These are phyloP conservation scores for Bullera alba DNA, from an alignment of 768 basidiomycete species.

Conservation along the genomic window DNA sequence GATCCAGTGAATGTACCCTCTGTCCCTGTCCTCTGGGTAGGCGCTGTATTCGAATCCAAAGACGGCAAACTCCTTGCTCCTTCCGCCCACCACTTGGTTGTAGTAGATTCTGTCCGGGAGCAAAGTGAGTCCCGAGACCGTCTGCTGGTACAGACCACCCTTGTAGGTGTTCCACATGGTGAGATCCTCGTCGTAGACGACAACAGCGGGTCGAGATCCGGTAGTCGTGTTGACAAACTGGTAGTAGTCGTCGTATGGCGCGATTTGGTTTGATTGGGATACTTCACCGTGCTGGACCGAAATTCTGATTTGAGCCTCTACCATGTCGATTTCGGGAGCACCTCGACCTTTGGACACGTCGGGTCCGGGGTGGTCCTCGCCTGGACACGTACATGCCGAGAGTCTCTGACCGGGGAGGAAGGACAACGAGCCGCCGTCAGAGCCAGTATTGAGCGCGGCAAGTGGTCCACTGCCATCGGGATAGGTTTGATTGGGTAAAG, in stretches of 20 bases:
- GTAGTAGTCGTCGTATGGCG: slow-evolving; percentile 55
- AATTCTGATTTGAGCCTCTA: slow-evolving; percentile 76
- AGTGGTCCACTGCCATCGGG: slow-evolving; percentile 28
- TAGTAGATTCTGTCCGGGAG: slow-evolving; percentile 30
- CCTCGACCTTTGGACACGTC: slow-evolving; percentile 58
- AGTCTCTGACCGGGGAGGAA: slow-evolving; percentile 44
- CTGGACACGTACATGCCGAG: slow-evolving; percentile 77
- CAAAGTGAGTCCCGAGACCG: slow-evolving; percentile 54
- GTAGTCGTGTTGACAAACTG: slow-evolving; percentile 44
- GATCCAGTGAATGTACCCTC: slow-evolving; percentile 45
- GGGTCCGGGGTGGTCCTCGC: slow-evolving; percentile 84
- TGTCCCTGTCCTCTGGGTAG: slow-evolving; percentile 50
- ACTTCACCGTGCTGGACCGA: slow-evolving; percentile 50
- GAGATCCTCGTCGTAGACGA: slow-evolving; percentile 39
- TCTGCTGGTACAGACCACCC: slow-evolving; percentile 52
- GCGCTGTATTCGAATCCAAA: slow-evolving; percentile 58
- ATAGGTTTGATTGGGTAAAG: slow-evolving; percentile 39
- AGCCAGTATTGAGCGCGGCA: slow-evolving; percentile 39
- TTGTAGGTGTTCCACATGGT: slow-evolving; percentile 48
- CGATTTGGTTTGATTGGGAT: slow-evolving; percentile 71
- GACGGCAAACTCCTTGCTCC: slow-evolving; percentile 24
- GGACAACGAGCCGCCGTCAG: slow-evolving; percentile 33
- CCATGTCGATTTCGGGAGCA: slow-evolving; percentile 86
- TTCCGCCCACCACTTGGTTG: slow-evolving; percentile 13
- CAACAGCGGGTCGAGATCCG: slow-evolving; percentile 33